Conservation (phyloP, 1,284 basidiomycete genomes). For the Apiotrichum domesticum region DNA sequence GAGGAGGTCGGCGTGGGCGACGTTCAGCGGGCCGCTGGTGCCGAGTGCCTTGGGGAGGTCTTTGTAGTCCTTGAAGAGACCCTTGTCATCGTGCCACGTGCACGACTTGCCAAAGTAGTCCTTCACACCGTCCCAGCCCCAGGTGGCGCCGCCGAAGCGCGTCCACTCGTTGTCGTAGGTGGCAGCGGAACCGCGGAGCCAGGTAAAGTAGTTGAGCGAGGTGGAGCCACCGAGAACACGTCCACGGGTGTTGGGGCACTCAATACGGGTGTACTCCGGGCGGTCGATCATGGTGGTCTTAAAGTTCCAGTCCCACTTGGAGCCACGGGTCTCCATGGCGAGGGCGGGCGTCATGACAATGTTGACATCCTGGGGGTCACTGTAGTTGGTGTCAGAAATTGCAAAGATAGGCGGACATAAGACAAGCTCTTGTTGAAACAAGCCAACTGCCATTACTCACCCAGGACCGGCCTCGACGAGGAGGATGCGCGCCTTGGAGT, state of each 20-base stretch:
- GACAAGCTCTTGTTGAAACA: not conserved
- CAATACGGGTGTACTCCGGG: conserved; percentile 9
- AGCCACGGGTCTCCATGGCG: conserved; percentile 46
- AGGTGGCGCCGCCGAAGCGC: conserved; percentile 5
- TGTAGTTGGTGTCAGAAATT: conserved; percentile 46
- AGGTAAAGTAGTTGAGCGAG: conserved; percentile 58
- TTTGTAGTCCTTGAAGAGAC: not conserved
- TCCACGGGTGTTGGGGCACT: conserved; percentile 41
- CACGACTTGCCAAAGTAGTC: conserved; percentile 15
- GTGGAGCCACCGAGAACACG: conserved; percentile 58
- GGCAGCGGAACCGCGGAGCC: conserved; percentile 55
- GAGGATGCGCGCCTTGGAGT: conserved; percentile 51
- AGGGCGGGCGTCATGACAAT: conserved; percentile 54
- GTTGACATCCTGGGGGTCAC: conserved; percentile 50
- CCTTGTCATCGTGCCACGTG: conserved; percentile 11
- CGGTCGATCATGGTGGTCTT: conserved; percentile 17
- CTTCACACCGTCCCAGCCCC: conserved; percentile 9
- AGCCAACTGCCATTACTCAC: not conserved
- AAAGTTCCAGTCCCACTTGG: conserved; percentile 13
- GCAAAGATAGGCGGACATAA: not conserved
- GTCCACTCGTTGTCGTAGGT: conserved; percentile 55
- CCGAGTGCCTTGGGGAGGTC: conserved; percentile 3
- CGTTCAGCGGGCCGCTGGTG: conserved; percentile 4
- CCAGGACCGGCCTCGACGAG: conserved; percentile 55
- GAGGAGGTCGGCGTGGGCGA: conserved; percentile 11